These are phyloP conservation scores for Didymella arachidicola DNA, from an alignment of 2,329 filamentous ascomycete species.

Conservation along the genomic window DNA sequence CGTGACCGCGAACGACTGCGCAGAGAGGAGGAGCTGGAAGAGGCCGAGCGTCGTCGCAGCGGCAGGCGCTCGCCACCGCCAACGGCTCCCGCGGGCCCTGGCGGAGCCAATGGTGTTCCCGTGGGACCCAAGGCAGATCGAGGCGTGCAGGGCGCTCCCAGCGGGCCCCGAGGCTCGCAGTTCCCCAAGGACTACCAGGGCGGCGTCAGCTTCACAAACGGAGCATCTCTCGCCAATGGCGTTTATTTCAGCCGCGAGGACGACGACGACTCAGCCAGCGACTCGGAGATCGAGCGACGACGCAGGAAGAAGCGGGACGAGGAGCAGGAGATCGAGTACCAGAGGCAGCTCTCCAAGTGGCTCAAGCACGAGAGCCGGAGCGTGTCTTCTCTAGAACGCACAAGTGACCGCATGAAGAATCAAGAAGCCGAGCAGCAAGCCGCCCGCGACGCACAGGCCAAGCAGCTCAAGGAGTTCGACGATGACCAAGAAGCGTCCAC, in stretches of 20 bases:
- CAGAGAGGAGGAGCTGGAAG: slow-evolving; percentile 91
- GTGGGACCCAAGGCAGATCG: slow-evolving; percentile 72
- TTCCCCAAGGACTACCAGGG: slow-evolving; percentile 77
- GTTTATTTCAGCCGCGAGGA: slow-evolving; percentile 70
- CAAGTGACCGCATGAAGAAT: slow-evolving; percentile 79
- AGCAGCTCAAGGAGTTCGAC: slow-evolving; percentile 81
- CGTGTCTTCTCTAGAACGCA: slow-evolving; percentile 83
- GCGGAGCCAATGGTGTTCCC: slow-evolving; percentile 76
- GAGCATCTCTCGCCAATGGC: slow-evolving; percentile 70
- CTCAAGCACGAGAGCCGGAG: slow-evolving; percentile 85
- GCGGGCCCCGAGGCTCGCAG: slow-evolving; percentile 71
- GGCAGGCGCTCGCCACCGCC: slow-evolving; percentile 72
- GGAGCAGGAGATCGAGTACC: slow-evolving; percentile 80
- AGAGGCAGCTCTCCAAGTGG: slow-evolving; percentile 90
- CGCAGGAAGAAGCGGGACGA: slow-evolving; percentile 73
- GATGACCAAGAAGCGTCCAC: slow-evolving; percentile 82
- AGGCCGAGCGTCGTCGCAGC: slow-evolving; percentile 79
- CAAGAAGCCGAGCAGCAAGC: slow-evolving; percentile 72
- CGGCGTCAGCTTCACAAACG: slow-evolving; percentile 83
- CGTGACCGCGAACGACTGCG: slow-evolving; percentile 87
- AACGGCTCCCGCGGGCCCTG: slow-evolving; percentile 67
- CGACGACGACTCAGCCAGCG: slow-evolving; percentile 86
- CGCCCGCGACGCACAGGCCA: slow-evolving; percentile 71
- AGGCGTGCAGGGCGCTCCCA: slow-evolving; percentile 76
- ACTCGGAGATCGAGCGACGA: slow-evolving; percentile 81